Evolutionary conservation across 2,329 filamentous ascomycete species (phyloP).

Genomic region (Fusarium setosum): DNA sequence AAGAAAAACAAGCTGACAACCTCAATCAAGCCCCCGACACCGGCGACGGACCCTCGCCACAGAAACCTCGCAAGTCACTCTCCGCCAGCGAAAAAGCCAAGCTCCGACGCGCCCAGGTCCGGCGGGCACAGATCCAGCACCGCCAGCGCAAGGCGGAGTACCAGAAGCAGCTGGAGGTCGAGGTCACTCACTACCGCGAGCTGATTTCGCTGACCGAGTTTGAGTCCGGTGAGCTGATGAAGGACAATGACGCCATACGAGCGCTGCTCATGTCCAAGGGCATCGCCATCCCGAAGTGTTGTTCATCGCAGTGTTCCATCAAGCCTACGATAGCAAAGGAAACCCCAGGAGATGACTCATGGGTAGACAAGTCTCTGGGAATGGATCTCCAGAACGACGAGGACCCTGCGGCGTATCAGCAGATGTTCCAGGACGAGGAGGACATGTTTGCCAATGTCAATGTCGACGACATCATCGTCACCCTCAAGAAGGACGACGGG

Average conservation of each 20-base stretch:
- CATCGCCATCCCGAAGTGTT: slow-evolving; percentile 23
- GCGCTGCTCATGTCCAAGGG: slow-evolving; percentile 46
- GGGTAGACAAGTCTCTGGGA: slow-evolving; percentile 33
- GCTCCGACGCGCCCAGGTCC: slow-evolving; percentile 62
- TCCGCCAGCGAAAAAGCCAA: slow-evolving; percentile 55
- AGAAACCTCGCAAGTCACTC: slow-evolving; percentile 34
- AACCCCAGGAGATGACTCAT: slow-evolving; percentile 20
- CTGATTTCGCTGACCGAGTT: slow-evolving; percentile 56
- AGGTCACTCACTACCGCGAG: slow-evolving; percentile 59
- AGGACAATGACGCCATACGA: slow-evolving; percentile 58
- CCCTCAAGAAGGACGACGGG: slow-evolving; percentile 54
- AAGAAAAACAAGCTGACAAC: slow-evolving; percentile 15
- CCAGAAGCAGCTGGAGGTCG: slow-evolving; percentile 64
- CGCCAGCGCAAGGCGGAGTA: slow-evolving; percentile 68
- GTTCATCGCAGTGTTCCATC: slow-evolving; percentile 17
- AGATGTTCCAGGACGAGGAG: slow-evolving; percentile 2
- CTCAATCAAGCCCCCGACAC: slow-evolving; percentile 25
- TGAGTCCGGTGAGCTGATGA: slow-evolving; percentile 51
- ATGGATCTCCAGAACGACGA: background rate
- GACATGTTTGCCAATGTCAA: slow-evolving; percentile 50
- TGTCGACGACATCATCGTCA: slow-evolving; percentile 53
- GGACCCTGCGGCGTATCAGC: background rate
- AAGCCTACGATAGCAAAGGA: background rate
- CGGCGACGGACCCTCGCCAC: slow-evolving; percentile 19
- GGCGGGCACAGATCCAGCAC: slow-evolving; percentile 65